Conservation (phyloP, 208 protist species). For the Crithidia sp. region DNA sequence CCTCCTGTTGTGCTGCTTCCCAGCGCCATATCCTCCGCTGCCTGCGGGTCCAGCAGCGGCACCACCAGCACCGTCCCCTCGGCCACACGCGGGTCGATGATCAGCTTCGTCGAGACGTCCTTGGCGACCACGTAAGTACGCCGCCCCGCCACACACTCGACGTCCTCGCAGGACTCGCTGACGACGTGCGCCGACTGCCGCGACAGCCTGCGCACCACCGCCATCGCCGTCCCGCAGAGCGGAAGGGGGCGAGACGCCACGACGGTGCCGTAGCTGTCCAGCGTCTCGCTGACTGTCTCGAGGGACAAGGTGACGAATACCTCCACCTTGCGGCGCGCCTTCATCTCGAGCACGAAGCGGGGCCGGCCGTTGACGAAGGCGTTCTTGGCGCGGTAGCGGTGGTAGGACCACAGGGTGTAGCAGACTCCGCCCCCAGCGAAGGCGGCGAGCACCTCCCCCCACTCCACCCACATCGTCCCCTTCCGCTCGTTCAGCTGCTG, state of each 20-base stretch:
- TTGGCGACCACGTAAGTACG: constrained; percentile 38
- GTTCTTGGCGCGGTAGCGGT: constrained; percentile 53
- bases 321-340: constrained; percentile 36
- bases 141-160: constrained; percentile 34
- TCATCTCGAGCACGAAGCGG: constrained; percentile 47
- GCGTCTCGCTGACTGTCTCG: constrained; percentile 28
- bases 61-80: constrained; percentile 23
- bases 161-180: constrained; percentile 43
- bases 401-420: constrained; percentile 48
- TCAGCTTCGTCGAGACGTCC: constrained; percentile 50
- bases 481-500: constrained; percentile 27
- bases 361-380: constrained; percentile 43
- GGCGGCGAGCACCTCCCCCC: constrained; percentile 60
- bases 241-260: constrained; percentile 16
- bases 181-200: constrained; percentile 29
- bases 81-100: constrained; percentile 31
- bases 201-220: constrained; percentile 25
- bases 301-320: constrained; percentile 45
- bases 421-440: constrained; percentile 78
- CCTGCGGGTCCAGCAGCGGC: constrained; percentile 49
- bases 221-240: constrained; percentile 30
- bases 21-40: constrained; percentile 7
- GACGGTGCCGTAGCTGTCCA: constrained; percentile 38
- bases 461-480: constrained; percentile 82
- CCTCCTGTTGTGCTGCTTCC: neutral